phyloP scores from a whole-genome alignment of 495 filamentous ascomycete genomes.

The Xylaria intraflava region DNA sequence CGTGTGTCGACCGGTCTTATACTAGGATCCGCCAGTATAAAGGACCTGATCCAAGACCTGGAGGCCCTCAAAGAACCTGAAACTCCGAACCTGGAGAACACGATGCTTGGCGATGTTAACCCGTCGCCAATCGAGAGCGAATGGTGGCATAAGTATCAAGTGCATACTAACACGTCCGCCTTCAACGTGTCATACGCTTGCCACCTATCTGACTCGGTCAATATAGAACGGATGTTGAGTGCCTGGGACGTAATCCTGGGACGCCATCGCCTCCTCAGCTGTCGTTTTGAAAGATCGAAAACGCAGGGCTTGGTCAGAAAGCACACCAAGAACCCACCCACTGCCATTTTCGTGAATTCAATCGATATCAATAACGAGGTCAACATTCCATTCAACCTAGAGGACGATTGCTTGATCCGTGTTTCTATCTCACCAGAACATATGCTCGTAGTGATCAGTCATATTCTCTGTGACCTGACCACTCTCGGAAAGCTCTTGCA shows the following conservation, averaged over 20 bases:
- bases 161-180: not conserved
- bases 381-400: constrained; percentile 18
- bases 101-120: not conserved
- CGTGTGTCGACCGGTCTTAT: too few species aligned
- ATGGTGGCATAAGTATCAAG: constrained; percentile 6
- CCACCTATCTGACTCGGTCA: not conserved
- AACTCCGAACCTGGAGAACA: too few species aligned
- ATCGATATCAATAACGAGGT: constrained; percentile 9
- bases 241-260: not conserved
- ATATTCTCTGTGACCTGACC: constrained; percentile 26
- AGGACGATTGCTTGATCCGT: constrained; percentile 13
- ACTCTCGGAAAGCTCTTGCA: constrained; percentile 18
- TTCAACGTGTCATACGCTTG: constrained; percentile 4
- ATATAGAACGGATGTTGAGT: not conserved
- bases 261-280: not conserved
- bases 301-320: not conserved
- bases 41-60: not conserved
- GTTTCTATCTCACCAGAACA: constrained; percentile 10
- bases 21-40: not conserved
- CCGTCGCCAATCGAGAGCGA: constrained; percentile 1
- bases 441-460: constrained; percentile 20
- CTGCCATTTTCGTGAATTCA: not conserved
- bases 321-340: not conserved
- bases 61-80: too few species aligned
- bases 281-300: not conserved